These are phyloP conservation scores for Cyclanthera cordifolia DNA, from an alignment of 306 rosid species.

Conservation along the genomic window DNA sequence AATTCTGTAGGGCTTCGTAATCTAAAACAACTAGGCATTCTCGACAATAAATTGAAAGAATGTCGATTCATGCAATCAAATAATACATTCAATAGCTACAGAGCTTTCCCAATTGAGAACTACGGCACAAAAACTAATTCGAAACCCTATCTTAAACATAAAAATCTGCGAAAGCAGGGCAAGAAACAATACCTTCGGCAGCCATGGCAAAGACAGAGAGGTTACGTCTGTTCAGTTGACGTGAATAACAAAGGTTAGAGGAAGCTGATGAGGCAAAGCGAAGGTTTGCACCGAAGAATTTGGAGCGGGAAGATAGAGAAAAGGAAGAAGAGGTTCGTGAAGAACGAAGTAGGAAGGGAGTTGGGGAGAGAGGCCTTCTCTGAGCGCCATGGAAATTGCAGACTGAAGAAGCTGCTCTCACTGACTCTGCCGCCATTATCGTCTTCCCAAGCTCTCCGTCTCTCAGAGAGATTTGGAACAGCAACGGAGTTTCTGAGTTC, in stretches of 20 bases:
- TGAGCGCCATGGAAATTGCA: slow-evolving; percentile 50
- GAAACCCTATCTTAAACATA: no score
- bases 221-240: slow-evolving; percentile 28
- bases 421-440: slow-evolving; percentile 58
- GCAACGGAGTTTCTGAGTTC: not conserved
- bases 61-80: not conserved
- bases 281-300: slow-evolving; percentile 30
- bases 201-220: slow-evolving; percentile 70
- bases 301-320: slow-evolving; percentile 45
- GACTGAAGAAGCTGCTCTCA: slow-evolving; percentile 35
- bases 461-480: not conserved
- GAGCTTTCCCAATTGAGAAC: not conserved
- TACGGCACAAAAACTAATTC: not conserved
- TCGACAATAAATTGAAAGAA: not conserved
- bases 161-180: no score
- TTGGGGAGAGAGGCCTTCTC: slow-evolving; percentile 39
- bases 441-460: not conserved
- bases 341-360: slow-evolving; percentile 36
- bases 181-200: slow-evolving; percentile 41
- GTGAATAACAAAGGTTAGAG: slow-evolving; percentile 22
- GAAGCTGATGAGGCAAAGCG: slow-evolving; percentile 28
- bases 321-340: slow-evolving; percentile 30
- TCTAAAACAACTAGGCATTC: not conserved
- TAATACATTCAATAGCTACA: not conserved
- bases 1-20: not conserved